These are phyloP conservation scores for Malassezia japonica DNA, from an alignment of 1,284 basidiomycete species.

Conservation along the genomic window DNA sequence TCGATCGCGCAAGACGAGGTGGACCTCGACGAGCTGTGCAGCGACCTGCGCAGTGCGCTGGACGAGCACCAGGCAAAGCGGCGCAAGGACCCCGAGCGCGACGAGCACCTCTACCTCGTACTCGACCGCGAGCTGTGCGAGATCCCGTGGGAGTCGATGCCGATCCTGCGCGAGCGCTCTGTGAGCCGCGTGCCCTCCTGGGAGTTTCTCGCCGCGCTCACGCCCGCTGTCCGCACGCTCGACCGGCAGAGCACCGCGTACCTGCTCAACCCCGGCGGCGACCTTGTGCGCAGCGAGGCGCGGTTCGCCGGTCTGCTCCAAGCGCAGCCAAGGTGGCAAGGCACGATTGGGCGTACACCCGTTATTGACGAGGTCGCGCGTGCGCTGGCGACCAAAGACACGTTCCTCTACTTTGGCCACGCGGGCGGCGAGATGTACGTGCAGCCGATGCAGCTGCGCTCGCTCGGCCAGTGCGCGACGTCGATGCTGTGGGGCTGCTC, in stretches of 20 bases:
- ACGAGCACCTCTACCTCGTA: slow-evolving; percentile 72
- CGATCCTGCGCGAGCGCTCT: slow-evolving; percentile 69
- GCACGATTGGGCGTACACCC: slow-evolving; percentile 62
- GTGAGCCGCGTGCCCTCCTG: slow-evolving; percentile 82
- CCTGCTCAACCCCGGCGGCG: slow-evolving; percentile 83
- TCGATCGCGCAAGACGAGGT: slow-evolving; percentile 82
- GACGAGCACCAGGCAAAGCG: slow-evolving; percentile 37
- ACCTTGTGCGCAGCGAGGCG: slow-evolving; percentile 71
- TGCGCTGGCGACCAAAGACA: slow-evolving; percentile 28
- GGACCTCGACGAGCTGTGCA: slow-evolving; percentile 71
- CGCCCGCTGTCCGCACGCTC: slow-evolving; percentile 14
- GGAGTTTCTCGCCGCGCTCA: slow-evolving; percentile 73
- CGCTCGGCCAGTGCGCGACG: slow-evolving; percentile 71
- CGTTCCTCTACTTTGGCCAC: slow-evolving; percentile 76
- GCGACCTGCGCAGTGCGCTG: slow-evolving; percentile 34
- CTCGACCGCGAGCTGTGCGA: slow-evolving; percentile 81
- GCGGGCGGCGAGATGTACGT: slow-evolving; percentile 91
- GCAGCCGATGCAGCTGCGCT: slow-evolving; percentile 64
- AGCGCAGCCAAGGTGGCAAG: slow-evolving; percentile 59
- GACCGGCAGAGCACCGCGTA: slow-evolving; percentile 57
- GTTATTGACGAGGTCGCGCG: slow-evolving; percentile 31
- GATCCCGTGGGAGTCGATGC: slow-evolving; percentile 93
- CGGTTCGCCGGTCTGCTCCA: slow-evolving; percentile 68
- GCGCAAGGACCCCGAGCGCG: slow-evolving; percentile 26
- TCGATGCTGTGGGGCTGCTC: slow-evolving; percentile 99